Evolutionary conservation across 352 stramenopile genomes (phyloP), one percentile per base, ranked within the genome.

Genomic region (Phytophthora sojae): DNA sequence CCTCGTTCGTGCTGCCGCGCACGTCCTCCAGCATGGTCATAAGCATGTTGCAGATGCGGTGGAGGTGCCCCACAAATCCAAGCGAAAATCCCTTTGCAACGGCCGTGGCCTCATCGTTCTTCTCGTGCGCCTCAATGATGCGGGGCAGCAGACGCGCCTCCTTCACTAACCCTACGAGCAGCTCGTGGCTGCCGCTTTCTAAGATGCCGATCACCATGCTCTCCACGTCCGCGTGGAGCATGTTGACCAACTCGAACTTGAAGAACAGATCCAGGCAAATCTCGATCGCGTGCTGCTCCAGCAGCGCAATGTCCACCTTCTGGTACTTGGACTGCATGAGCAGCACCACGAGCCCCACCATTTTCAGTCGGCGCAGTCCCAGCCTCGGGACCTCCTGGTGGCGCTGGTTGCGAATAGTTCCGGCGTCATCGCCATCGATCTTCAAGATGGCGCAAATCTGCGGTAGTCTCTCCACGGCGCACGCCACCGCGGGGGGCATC

Each of bases 1-100:
- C 83, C 7, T 93, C 86, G 0, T 81, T 80, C 3, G 82, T 82
- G 23, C 80, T 85, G 21, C 88, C 86, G 45, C 84, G 86, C 25
- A 91, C 77, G 45, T 96, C 89, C 39, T 96, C 87, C 4, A 86
- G 71, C 57, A 96, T 82, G 11, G 81, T 92, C 65, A 94, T 86
- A 30, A 96, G 88, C 85, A 92, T 93, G 73, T 94, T 93, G 71
- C 83, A 94, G 44, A 96, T 95, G 42, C 88, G 88, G 60, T 94
- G 83, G 26, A 96, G 74, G 61, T 96, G 88, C 1, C 89, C 89
- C 42, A 96, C 79, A 57, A 81, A 96, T 21, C 89, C 89, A n/a
- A 94, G 73, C 11, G 88, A 91, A 67, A 88, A 92, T 2, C 83
- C 86, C 55, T 90, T 89, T 2, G 82, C 75, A 47, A 77, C 70